Evolutionary conservation across 1,284 basidiomycete genomes (phyloP), one percentile per base, ranked within the genome.

Genomic region (Malassezia psittaci): DNA sequence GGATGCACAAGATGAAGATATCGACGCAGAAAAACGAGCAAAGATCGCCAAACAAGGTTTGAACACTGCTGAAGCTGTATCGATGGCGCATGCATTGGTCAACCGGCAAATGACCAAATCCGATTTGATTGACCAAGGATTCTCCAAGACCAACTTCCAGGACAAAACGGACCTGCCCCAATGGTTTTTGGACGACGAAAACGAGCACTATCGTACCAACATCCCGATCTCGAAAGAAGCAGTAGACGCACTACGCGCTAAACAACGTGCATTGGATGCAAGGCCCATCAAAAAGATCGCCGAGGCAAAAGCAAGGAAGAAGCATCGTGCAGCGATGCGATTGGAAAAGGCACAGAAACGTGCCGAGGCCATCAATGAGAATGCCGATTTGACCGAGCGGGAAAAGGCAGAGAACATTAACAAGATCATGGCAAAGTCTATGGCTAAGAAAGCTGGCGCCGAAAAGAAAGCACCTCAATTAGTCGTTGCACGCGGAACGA

Each of bases 251-350:
- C 80, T 99, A 36, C 84, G 88, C 35, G 89, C 87, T 15, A 88
- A 86, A 72, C 88, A 94, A 78, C 85, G 91, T 21, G 89, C 90
- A 5, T 80, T 99, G 44, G 90, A 99, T 73, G 91, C 93, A 2
- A 83, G 94, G 12, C 94, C 94, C 15, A 98, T 99, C 78, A 98
- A 96, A 79, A 99, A 99, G 80, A 81, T 99, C 11, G 94, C 93
- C 16, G 94, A 98, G 78, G 94, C 94, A 41, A 98, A 98, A 77
- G 90, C 89, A 36, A 82, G 94, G 60, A 98, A 98, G 79, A 98
- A 98, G 79, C 78, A 88, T 75, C 88, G 86, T 77, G 88, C 90
- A 4, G 81, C 83, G 18, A 85, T 88, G 67, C 80, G 85, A 47
- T 78, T 96, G 18, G 88, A 94, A 67, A 93, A 90, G 76, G 89